These are phyloP conservation scores for Macrotyloma uniflorum DNA, from an alignment of 306 rosid genomes.

Conservation along the genomic window DNA sequence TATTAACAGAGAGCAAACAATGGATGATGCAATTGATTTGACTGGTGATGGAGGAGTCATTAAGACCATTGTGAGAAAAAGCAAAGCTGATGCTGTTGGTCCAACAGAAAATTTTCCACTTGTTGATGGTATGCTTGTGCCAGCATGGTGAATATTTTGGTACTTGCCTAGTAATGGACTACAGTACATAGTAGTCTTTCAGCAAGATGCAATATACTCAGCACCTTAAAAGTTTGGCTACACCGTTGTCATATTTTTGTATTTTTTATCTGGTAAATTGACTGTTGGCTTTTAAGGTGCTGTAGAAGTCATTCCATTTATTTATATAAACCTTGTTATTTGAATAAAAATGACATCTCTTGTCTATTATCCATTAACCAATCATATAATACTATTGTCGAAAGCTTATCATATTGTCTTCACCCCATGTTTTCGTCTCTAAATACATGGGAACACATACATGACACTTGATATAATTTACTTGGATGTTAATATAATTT, in stretches of 20 bases:
- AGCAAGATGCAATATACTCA: neutral
- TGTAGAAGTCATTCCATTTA: neutral
- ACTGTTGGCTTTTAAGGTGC: neutral
- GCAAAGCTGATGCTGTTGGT: constrained; percentile 72
- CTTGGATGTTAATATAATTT: neutral
- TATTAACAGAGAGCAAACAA: constrained; percentile 48
- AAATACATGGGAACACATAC: neutral
- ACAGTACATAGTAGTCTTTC: neutral
- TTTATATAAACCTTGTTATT: neutral
- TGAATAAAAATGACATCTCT: neutral
- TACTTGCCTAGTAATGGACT: neutral
- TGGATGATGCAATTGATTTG: constrained; percentile 83
- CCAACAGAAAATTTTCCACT: constrained; percentile 91
- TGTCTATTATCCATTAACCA: neutral
- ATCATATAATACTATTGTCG: neutral
- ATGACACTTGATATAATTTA: neutral
- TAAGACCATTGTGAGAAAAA: constrained; percentile 69
- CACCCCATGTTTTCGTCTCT: neutral
- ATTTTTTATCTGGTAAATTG: neutral
- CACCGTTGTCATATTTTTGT: neutral
- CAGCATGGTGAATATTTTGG: neutral
- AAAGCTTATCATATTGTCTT: constrained; percentile 6
- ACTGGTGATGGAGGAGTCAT: constrained; percentile 85
- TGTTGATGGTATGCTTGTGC: constrained; percentile 69
- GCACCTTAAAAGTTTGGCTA: neutral